phyloP scores from a whole-genome alignment of 2,329 filamentous ascomycete species.

The Diaporthe citriasiana region DNA sequence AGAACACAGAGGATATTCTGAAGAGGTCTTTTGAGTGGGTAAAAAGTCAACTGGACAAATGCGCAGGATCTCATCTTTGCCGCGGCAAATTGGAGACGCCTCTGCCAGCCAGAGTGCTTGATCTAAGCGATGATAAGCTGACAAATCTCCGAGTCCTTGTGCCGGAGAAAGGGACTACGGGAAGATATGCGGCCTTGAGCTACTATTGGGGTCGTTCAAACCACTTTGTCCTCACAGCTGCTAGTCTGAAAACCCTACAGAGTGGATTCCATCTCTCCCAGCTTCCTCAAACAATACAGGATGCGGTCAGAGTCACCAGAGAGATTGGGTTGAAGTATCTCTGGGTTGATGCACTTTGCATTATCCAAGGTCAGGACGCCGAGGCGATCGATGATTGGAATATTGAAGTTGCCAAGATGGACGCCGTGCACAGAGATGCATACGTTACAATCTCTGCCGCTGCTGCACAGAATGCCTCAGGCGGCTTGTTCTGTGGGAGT shows the following conservation, averaged over 20 bases:
- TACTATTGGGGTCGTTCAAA: background rate
- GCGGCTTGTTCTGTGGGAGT: background rate
- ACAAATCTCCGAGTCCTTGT: background rate
- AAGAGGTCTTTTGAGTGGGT: background rate
- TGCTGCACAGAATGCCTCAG: background rate
- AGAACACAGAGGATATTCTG: background rate
- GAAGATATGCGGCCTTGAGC: constrained; percentile 3
- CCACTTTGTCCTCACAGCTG: background rate
- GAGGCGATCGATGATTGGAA: constrained; percentile 3
- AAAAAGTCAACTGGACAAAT: background rate
- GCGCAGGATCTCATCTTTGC: background rate
- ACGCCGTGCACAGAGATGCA: background rate
- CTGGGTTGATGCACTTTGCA: background rate
- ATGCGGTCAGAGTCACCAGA: background rate
- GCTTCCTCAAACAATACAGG: background rate
- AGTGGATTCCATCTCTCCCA: background rate
- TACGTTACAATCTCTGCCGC: background rate
- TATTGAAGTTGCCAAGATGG: background rate
- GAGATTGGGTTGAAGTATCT: background rate
- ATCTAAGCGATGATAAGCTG: background rate
- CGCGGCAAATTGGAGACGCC: background rate
- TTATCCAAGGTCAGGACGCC: constrained; percentile 6
- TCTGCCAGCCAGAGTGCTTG: background rate
- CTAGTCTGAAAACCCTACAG: background rate
- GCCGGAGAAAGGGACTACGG: background rate